phyloP scores from a whole-genome alignment of 1,284 basidiomycete genomes.

The Ganoderma multipileum region DNA sequence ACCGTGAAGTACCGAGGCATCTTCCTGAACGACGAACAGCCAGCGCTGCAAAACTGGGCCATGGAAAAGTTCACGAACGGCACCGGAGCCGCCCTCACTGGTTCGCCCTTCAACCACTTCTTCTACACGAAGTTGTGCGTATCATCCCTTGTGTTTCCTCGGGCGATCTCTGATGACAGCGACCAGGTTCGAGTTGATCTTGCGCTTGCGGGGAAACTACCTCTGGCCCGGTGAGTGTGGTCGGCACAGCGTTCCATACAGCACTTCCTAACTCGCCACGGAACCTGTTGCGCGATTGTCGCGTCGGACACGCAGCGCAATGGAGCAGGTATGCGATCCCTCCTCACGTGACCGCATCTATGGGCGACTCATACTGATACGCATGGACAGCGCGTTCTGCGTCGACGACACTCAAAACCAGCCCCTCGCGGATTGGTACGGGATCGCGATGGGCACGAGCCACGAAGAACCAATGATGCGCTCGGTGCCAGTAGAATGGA shows the following conservation, averaged over 20 bases:
- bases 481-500: conserved; percentile 67
- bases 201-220: conserved; percentile 75
- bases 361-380: not conserved
- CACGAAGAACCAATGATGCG: conserved; percentile 75
- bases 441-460: conserved; percentile 75
- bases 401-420: conserved; percentile 73
- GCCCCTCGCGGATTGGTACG: conserved; percentile 68
- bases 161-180: conserved; percentile 8
- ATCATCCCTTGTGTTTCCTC: not conserved
- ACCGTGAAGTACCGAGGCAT: conserved; percentile 77
- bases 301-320: conserved; percentile 21
- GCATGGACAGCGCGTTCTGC: conserved; percentile 61
- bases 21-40: conserved; percentile 55
- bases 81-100: conserved; percentile 53
- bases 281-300: not conserved
- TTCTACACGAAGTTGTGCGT: conserved; percentile 69
- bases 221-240: conserved; percentile 56
- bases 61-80: conserved; percentile 73
- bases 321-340: conserved; percentile 32
- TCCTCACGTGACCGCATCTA: conserved; percentile 19
- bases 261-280: not conserved
- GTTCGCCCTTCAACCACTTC: conserved; percentile 66
- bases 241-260: not conserved
- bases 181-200: conserved; percentile 66
- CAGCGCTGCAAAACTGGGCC: conserved; percentile 56